These are phyloP conservation scores for Salvia hispanica DNA, from an alignment of 257 asterid genomes.

Conservation along the genomic window DNA sequence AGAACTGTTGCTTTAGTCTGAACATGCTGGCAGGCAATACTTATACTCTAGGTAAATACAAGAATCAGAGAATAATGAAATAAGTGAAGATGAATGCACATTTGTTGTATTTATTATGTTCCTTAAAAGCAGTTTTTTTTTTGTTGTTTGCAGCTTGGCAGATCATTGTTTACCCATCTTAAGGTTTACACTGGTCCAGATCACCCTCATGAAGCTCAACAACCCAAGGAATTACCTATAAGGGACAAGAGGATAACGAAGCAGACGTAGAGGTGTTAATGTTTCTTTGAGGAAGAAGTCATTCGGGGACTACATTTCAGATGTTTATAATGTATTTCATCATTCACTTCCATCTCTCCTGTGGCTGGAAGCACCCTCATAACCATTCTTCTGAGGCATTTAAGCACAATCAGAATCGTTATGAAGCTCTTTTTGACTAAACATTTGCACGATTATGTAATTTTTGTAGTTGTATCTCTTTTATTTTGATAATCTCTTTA, in stretches of 20 bases:
- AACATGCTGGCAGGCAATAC: background rate
- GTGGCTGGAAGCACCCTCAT: constrained; percentile 1
- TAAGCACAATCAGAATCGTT: constrained; percentile 12
- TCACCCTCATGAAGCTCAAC: constrained; percentile 95
- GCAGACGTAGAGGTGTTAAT: constrained; percentile 36
- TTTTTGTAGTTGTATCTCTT: constrained; percentile 4
- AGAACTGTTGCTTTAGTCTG: background rate
- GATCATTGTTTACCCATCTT: constrained; percentile 78
- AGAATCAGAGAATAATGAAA: too few species aligned
- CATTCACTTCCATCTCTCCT: constrained; percentile 1
- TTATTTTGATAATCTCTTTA: too few species aligned
- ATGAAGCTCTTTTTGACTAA: constrained; percentile 7
- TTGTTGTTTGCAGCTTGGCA: constrained; percentile 75
- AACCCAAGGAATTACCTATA: constrained; percentile 76
- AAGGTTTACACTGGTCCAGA: constrained; percentile 88
- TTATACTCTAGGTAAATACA: too few species aligned
- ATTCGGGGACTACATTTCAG: constrained; percentile 15
- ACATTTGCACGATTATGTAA: constrained; percentile 20
- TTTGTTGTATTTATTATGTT: constrained; percentile 6
- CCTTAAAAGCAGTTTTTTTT: constrained; percentile 17
- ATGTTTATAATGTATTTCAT: constrained; percentile 20
- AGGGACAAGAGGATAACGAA: constrained; percentile 81
- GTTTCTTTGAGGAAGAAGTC: background rate
- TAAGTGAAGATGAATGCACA: background rate
- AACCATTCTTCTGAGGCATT: constrained; percentile 12